Percentiles rank a stretch among this genome's conserved stretches.
Conservation (phyloP, 805 yeast species). For the Metschnikowia lochheadii region DNA sequence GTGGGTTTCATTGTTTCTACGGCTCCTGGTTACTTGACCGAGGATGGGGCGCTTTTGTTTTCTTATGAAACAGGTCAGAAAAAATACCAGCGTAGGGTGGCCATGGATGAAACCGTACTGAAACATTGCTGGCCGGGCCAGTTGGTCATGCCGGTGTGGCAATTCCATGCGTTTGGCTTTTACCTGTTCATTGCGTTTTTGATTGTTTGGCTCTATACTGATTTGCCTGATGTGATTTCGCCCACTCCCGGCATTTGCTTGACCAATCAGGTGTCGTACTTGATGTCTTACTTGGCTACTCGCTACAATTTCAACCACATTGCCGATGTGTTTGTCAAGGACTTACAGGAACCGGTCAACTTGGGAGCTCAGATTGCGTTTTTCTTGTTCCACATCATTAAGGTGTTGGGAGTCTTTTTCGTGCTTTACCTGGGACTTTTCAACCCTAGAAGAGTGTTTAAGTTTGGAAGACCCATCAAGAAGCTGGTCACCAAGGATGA, state of each 20-base stretch:
- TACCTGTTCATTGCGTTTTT: constrained; percentile 40
- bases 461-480: constrained; percentile 25
- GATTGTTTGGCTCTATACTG: constrained; percentile 81
- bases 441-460: constrained; percentile 56
- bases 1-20: constrained; percentile 56
- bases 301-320: constrained; percentile 38
- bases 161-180: constrained; percentile 40
- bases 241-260: constrained; percentile 92
- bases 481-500: constrained; percentile 46
- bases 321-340: constrained; percentile 48
- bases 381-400: constrained; percentile 68
- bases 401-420: constrained; percentile 52
- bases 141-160: constrained; percentile 74
- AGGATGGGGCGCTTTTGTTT: constrained; percentile 76
- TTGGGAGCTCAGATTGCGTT: constrained; percentile 58
- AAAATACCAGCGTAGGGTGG: constrained; percentile 42
- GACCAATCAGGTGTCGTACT: constrained; percentile 50
- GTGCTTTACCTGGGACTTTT: constrained; percentile 65
- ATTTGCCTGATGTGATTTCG: constrained; percentile 80
- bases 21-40: constrained; percentile 78
- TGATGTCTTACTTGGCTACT: constrained; percentile 20
- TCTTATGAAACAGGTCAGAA: constrained; percentile 49
- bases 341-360: constrained; percentile 39
- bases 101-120: constrained; percentile 46
- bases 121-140: constrained; percentile 87